Evolutionary conservation across 345 rosid species (phyloP).

Genomic region (Hirschfeldia incana): DNA sequence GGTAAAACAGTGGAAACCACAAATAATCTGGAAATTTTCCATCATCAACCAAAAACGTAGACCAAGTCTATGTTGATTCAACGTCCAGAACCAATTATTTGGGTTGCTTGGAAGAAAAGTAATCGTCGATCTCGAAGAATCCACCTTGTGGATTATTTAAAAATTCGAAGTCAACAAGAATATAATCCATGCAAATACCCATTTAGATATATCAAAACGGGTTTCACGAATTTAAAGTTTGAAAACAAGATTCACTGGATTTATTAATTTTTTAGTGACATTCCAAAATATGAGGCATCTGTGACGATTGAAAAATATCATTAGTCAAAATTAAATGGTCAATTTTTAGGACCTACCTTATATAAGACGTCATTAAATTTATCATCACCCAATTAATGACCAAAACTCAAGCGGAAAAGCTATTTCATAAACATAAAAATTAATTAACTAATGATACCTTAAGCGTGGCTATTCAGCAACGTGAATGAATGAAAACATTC

Average conservation of each 20-base stretch:
- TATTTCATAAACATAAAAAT: not conserved
- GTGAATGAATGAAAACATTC: not conserved
- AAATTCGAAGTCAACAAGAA: not conserved
- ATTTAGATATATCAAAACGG: not conserved
- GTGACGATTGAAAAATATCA: not conserved
- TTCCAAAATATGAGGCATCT: not conserved
- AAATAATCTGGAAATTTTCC: not conserved
- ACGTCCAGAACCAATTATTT: not conserved
- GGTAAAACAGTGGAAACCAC: not conserved
- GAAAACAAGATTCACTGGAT: slow-evolving; percentile 10
- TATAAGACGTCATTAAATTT: not conserved
- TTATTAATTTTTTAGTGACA: not conserved
- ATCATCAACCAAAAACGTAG: not conserved
- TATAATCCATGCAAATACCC: not conserved
- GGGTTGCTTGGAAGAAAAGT: slow-evolving; percentile 21
- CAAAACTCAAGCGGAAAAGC: not conserved
- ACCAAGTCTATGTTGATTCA: slow-evolving; percentile 12
- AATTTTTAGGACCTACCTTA: not conserved
- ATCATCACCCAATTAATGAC: not conserved
- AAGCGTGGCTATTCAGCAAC: not conserved
- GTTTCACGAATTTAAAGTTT: not conserved
- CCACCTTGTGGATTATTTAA: not conserved
- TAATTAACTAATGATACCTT: not conserved
- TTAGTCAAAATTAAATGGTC: not conserved
- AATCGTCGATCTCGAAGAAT: not conserved